Evolutionary conservation across 495 filamentous ascomycete genomes (phyloP).

Genomic region (Xylona heveae): DNA sequence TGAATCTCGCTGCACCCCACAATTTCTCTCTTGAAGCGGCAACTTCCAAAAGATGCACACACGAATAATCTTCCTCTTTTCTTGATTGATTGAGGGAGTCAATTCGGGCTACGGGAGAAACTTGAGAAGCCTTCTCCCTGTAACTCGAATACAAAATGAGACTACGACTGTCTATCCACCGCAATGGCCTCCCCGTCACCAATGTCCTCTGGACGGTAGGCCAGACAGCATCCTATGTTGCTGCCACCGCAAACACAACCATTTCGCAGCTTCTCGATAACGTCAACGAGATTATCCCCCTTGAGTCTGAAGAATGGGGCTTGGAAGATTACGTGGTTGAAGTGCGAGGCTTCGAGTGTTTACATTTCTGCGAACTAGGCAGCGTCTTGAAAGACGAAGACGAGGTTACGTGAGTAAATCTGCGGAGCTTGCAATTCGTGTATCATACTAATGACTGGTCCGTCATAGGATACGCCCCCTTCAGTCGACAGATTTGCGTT

Average conservation of each 20-base stretch:
- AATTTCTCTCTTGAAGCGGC: too few relatives aligned
- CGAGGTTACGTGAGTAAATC: constrained; percentile 48
- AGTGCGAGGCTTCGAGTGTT: constrained; percentile 61
- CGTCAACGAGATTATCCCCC: constrained; percentile 61
- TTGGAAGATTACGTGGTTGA: constrained; percentile 87
- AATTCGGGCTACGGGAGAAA: too few relatives aligned
- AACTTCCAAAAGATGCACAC: too few relatives aligned
- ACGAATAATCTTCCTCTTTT: too few relatives aligned
- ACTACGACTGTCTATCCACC: constrained; percentile 60
- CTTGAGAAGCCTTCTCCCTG: too few relatives aligned
- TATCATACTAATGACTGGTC: constrained; percentile 6
- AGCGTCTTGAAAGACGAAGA: constrained; percentile 64
- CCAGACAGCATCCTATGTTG: constrained; percentile 12
- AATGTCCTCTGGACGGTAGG: constrained; percentile 48
- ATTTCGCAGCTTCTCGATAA: constrained; percentile 67
- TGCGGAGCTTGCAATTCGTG: constrained; percentile 1
- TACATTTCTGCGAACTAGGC: constrained; percentile 64
- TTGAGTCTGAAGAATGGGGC: constrained; percentile 71
- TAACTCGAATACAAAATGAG: too few relatives aligned
- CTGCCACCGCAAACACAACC: constrained; percentile 17
- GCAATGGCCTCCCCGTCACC: constrained; percentile 57
- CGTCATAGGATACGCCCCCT: constrained; percentile 76
- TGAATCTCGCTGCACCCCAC: too few relatives aligned
- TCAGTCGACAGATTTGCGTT: constrained; percentile 48
- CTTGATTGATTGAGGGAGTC: too few relatives aligned